A percentile compares a stretch with the other conserved stretches of the same genome.
Evolutionary conservation across 208 protist species (phyloP).

Genomic region (Trypanosoma avium): DNA sequence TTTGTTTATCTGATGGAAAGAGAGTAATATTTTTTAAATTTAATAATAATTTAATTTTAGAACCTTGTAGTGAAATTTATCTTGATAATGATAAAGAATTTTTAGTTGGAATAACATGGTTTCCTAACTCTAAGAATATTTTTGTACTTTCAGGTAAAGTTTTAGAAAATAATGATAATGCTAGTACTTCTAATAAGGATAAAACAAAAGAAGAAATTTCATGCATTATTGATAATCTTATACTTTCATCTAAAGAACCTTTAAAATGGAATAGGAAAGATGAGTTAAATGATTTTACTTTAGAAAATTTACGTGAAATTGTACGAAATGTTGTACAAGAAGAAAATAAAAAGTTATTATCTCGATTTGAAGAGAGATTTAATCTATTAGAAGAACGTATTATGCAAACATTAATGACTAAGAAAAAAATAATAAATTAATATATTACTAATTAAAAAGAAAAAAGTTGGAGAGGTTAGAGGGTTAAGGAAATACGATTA

Average conservation of each 20-base stretch:
- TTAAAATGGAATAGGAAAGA: slow-evolving; percentile 1
- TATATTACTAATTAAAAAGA: not conserved
- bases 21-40: slow-evolving; percentile 17
- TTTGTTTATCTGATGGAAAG: slow-evolving; percentile 21
- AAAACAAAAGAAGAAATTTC: no score
- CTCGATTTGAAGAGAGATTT: slow-evolving; percentile 24
- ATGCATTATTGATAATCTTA: no score
- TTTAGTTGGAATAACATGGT: slow-evolving; percentile 14
- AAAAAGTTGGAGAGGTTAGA: no score
- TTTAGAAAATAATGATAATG: not conserved
- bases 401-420: slow-evolving; percentile 12
- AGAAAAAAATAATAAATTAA: not conserved
- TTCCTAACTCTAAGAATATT: not conserved
- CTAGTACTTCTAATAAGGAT: no score
- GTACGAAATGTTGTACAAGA: slow-evolving; percentile 27
- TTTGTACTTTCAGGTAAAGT: slow-evolving; percentile 21
- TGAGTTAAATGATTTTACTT: not conserved
- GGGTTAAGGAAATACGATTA: no score
- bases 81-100: not conserved
- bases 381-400: slow-evolving; percentile 19
- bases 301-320: slow-evolving; percentile 4
- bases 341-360: slow-evolving; percentile 21
- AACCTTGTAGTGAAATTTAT: slow-evolving; percentile 2
- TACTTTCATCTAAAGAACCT: slow-evolving; percentile 3
- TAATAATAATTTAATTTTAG: not conserved